Conservation (phyloP, 106 monocot species). For the Gastrodia elata region DNA sequence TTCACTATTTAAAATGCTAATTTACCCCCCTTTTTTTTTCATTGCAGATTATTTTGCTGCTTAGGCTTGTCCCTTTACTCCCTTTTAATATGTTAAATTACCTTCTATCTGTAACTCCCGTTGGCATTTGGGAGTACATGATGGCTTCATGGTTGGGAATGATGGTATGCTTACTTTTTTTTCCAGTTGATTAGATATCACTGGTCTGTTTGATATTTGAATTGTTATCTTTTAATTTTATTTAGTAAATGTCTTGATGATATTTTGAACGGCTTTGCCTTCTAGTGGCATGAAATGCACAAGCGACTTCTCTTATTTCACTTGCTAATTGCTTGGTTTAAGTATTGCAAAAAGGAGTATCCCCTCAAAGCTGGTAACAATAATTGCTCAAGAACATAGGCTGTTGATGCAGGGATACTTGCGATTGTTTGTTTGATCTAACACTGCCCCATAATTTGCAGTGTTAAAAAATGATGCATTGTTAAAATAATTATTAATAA, state of each 20-base stretch:
- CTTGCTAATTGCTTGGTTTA: too few species aligned
- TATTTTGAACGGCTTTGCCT: neutral
- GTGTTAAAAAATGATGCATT: too few species aligned
- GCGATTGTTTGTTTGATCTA: too few species aligned
- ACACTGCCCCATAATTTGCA: too few species aligned
- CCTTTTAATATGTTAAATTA: constrained; percentile 99
- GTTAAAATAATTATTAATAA: too few species aligned
- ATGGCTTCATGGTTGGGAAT: constrained; percentile 95
- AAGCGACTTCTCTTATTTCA: neutral
- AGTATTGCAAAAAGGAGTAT: neutral
- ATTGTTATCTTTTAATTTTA: neutral
- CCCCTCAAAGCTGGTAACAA: too few species aligned
- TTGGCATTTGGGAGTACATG: constrained; percentile 72
- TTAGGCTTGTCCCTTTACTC: constrained; percentile 88
- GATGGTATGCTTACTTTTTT: constrained; percentile 59
- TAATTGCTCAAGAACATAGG: too few species aligned
- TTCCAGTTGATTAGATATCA: neutral
- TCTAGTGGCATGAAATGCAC: neutral
- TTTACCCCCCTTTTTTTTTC: neutral
- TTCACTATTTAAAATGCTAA: neutral
- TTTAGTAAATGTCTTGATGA: neutral
- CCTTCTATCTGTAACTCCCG: constrained; percentile 92
- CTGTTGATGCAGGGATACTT: too few species aligned
- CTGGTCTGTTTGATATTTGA: neutral
- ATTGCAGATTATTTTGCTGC: constrained; percentile 77